Evolutionary conservation across 768 basidiomycete species (phyloP), one percentile per base, ranked within the genome.

Genomic region (Rhizopogon vesiculosus): DNA sequence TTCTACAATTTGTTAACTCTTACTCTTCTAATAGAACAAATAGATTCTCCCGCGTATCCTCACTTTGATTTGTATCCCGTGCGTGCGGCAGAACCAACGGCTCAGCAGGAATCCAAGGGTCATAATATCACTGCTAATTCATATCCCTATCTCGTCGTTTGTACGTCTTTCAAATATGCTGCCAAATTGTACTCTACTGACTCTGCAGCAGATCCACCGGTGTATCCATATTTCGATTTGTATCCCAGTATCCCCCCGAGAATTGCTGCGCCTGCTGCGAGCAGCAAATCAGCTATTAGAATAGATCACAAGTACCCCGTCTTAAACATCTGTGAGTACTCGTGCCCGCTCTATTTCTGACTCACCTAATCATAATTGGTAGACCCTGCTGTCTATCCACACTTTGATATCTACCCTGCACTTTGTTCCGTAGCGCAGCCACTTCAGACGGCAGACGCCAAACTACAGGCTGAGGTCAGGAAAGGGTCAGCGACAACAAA

Each of bases 161-260:
- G 56, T 57, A 43, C 15, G 44, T 29, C 35, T 25, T 22, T 41
- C 40, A n/a, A 45, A n/a, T n/a, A 45, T 25, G 42, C 19, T 46
- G 55, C 7, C 53, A 38, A 51, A 46, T 19, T 25, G 31, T 54
- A 50, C 28, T 40, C 46, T 33, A 51, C 52, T 54, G 41, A 51
- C 16, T 25, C 8, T 16, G 5, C 18, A 38, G 4, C 46, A 79
- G 78, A 79, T 65, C 74, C 76, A 18, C 60, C 73, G 15, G 69
- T 72, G 31, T 74, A 75, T 58, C 66, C 69, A 7, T 35, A 58
- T 15, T 66, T 69, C 45, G 63, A 68, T 42, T 51, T 71, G 15
- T 72, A 71, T 52, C 68, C 69, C 6, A 19, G 50, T 28, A 35
- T 40, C 38, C 39, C 13, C 16, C 38, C 28, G 25, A 49, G 18